Evolutionary conservation across 768 basidiomycete genomes (phyloP), one percentile per base, ranked within the genome.

Genomic region (Boletus patriciae): DNA sequence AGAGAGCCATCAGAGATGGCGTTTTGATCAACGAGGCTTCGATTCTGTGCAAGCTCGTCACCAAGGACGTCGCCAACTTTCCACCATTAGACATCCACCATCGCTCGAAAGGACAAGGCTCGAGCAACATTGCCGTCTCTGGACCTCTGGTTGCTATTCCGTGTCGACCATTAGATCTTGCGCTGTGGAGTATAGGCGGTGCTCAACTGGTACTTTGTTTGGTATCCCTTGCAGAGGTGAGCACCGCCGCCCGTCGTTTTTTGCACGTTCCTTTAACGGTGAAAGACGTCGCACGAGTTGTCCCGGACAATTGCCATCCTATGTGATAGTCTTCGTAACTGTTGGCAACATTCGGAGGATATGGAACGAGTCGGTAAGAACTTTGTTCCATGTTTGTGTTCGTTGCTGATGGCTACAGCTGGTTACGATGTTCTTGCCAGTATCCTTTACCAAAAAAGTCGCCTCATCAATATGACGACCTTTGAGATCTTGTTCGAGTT

Each of bases 341-440:
- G 84, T 63, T 98, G 95, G 95, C 84, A 91, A 64, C 93, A 92
- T 65, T 94, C 91, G 36, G 94, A 95, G 67, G 95, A 97, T 62
- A 93, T 95, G 87, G 94, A 96, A 67, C 79, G 87, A 34, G 73
- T 94, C 52, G 84, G 93, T 94, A 63, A 65, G 88, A 78, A 13
- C 4, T n/a, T 16, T n/a, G 18, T 33, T 46, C 6, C 37, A 41
- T 44, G 3, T 38, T 49, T 6, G n/a, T 25, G n/a, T 48, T 53
- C 25, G 33, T 51, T 48, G 29, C 46, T 66, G 10, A 59, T n/a
- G 23, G 25, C 19, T 25, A 16, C 55, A 94, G 92, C 86, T 52
- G 94, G 93, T 11, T 98, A 95, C 63, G 94, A 96, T 51, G 85
- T 93, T 37, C 78, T 98, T 4, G 84, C 85, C 0, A 83, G 83